Percentiles rank a stretch among this genome's conserved stretches.
phyloP scores from a whole-genome alignment of 352 stramenopile genomes.

The Hyaloperonospora brassicae region DNA sequence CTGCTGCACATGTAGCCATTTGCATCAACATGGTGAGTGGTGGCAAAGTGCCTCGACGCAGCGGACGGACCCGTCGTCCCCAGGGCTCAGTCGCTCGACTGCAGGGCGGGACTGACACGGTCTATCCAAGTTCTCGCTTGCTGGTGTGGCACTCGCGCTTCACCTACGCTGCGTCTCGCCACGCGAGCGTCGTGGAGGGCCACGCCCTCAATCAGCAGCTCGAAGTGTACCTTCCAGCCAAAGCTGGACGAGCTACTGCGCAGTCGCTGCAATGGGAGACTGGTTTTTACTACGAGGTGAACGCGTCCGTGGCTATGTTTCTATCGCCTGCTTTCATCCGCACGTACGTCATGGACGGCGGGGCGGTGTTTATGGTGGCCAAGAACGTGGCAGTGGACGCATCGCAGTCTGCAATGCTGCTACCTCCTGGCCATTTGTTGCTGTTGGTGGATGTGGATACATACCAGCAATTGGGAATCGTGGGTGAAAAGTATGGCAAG shows the following conservation, averaged over 20 bases:
- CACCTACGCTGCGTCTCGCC: slow-evolving; percentile 35
- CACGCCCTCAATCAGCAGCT: slow-evolving; percentile 67
- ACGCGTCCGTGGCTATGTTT: slow-evolving; percentile 41
- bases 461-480: slow-evolving; percentile 65
- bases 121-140: slow-evolving; percentile 32
- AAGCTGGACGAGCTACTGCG: slow-evolving; percentile 24
- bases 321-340: slow-evolving; percentile 48
- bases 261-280: slow-evolving; percentile 67
- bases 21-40: slow-evolving; percentile 52
- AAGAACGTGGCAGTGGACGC: slow-evolving; percentile 71
- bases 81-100: slow-evolving; percentile 7
- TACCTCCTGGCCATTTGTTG: slow-evolving; percentile 57
- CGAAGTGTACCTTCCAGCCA: slow-evolving; percentile 47
- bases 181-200: slow-evolving; percentile 31
- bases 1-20: neutral
- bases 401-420: slow-evolving; percentile 45
- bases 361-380: slow-evolving; percentile 58
- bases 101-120: slow-evolving; percentile 7
- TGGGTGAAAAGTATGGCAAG: slow-evolving; percentile 55
- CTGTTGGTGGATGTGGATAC: slow-evolving; percentile 55
- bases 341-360: slow-evolving; percentile 47
- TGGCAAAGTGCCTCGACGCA: slow-evolving; percentile 33
- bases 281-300: slow-evolving; percentile 77
- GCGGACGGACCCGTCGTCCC: slow-evolving; percentile 19
- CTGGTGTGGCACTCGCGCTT: slow-evolving; percentile 64